Evolutionary conservation across 768 basidiomycete species (phyloP).

Genomic region (Leccinum subgranulosum): DNA sequence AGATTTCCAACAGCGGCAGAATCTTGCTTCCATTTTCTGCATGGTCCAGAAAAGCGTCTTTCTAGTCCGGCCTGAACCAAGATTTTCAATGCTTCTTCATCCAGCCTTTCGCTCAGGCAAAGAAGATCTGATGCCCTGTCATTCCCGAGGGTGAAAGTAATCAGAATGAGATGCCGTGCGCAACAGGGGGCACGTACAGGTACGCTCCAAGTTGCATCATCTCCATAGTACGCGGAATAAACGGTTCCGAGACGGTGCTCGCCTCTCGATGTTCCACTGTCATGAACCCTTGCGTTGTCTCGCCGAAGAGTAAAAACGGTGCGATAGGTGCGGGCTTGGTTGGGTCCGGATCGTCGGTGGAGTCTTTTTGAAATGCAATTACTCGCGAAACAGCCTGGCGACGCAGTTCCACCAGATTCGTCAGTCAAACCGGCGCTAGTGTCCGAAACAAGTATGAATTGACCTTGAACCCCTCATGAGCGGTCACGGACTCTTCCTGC

Average conservation of each 20-base stretch:
- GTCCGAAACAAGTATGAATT: not conserved
- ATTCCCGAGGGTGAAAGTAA: not conserved
- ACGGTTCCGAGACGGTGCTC: not conserved
- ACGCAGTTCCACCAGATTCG: not conserved
- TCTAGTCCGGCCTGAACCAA: conserved; percentile 29
- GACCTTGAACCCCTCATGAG: conserved; percentile 46
- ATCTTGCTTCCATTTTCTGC: conserved; percentile 23
- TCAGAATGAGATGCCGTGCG: not conserved
- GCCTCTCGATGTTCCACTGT: conserved; percentile 26
- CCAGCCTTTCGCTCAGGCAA: conserved; percentile 20
- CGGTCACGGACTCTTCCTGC: conserved; percentile 48
- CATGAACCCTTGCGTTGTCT: conserved; percentile 41
- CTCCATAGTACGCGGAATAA: not conserved
- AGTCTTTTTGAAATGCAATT: conserved; percentile 10
- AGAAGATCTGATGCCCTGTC: conserved; percentile 24
- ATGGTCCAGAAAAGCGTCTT: conserved; percentile 22
- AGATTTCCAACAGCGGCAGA: not conserved
- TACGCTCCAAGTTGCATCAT: conserved; percentile 11
- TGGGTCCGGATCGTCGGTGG: conserved; percentile 1
- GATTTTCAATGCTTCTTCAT: conserved; percentile 24
- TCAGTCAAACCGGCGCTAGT: not conserved
- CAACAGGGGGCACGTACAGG: conserved; percentile 18
- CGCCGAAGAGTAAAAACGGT: conserved; percentile 37
- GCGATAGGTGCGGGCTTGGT: conserved; percentile 5
- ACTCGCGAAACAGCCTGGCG: conserved; percentile 10